These are phyloP conservation scores for Beauveria bassiana DNA, from an alignment of 2,329 filamentous ascomycete species.

Conservation along the genomic window DNA sequence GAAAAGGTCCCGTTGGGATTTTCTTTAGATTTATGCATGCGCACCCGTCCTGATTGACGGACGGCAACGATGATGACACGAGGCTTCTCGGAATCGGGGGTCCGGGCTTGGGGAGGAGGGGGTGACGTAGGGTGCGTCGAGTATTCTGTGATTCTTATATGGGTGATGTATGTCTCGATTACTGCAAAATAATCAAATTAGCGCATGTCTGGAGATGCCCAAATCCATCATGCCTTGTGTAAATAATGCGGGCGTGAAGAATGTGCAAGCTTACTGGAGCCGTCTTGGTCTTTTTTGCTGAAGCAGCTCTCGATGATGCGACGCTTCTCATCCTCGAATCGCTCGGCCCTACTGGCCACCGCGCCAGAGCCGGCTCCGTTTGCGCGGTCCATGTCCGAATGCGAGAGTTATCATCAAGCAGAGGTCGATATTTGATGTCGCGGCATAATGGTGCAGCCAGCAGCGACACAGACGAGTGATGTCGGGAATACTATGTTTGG, in stretches of 20 bases:
- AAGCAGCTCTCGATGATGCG: conserved; percentile 95
- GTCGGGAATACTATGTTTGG: not conserved
- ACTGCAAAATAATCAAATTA: conserved; percentile 21
- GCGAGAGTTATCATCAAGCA: conserved; percentile 17
- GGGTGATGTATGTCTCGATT: conserved; percentile 91
- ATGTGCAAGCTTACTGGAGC: conserved; percentile 57
- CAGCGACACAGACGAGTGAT: conserved; percentile 1
- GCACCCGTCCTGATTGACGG: conserved; percentile 82
- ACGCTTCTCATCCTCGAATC: conserved; percentile 93
- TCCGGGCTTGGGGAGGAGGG: conserved; percentile 68
- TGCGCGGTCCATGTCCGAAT: conserved; percentile 30
- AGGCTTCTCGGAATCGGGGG: conserved; percentile 70
- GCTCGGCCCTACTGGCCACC: conserved; percentile 54
- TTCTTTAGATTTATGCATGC: conserved; percentile 94
- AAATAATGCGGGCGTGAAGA: not conserved
- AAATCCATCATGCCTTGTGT: not conserved
- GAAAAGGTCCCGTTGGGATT: conserved; percentile 92
- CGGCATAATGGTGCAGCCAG: conserved; percentile 10
- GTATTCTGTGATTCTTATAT: conserved; percentile 87
- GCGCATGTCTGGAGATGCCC: not conserved
- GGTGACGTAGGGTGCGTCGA: conserved; percentile 73
- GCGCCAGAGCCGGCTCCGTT: conserved; percentile 29
- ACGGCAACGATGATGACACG: conserved; percentile 91
- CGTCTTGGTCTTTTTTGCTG: conserved; percentile 78
- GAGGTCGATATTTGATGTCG: not conserved